Evolutionary conservation across 441 rosid species (phyloP).

Genomic region (Arabidopsis hybrid): DNA sequence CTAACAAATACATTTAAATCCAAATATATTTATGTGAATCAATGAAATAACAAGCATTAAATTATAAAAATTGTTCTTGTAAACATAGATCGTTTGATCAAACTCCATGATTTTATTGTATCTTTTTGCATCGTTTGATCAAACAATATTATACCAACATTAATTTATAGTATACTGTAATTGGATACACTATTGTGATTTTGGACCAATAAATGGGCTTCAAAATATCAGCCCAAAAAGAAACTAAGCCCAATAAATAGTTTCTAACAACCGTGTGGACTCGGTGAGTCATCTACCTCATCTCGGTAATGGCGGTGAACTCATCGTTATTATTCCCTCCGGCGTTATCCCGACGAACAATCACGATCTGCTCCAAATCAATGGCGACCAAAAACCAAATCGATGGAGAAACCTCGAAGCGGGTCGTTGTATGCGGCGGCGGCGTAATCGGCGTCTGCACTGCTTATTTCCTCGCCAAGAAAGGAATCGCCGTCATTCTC

Average conservation of each 20-base stretch:
- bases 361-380: constrained; percentile 29
- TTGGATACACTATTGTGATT: no score
- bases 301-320: constrained; percentile 34
- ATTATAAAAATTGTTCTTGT: no score
- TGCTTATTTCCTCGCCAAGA: constrained; percentile 80
- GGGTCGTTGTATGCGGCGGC: constrained; percentile 75
- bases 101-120: no score
- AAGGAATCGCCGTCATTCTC: constrained; percentile 72
- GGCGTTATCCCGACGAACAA: constrained; percentile 19
- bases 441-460: constrained; percentile 90
- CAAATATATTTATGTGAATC: no score
- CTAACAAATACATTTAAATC: no score
- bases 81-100: no score
- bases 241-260: constrained; percentile 19
- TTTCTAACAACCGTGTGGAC: background rate
- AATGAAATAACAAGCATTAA: no score
- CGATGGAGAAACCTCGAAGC: constrained; percentile 42
- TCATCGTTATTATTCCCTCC: constrained; percentile 14
- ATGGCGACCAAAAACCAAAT: constrained; percentile 39
- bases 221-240: background rate
- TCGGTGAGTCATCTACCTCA: constrained; percentile 22
- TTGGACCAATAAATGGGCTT: background rate
- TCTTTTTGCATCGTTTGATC: no score
- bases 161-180: no score
- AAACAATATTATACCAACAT: no score